phyloP scores from a whole-genome alignment of 176 grass and related monocot species.

The Puccinellia tenuiflora region DNA sequence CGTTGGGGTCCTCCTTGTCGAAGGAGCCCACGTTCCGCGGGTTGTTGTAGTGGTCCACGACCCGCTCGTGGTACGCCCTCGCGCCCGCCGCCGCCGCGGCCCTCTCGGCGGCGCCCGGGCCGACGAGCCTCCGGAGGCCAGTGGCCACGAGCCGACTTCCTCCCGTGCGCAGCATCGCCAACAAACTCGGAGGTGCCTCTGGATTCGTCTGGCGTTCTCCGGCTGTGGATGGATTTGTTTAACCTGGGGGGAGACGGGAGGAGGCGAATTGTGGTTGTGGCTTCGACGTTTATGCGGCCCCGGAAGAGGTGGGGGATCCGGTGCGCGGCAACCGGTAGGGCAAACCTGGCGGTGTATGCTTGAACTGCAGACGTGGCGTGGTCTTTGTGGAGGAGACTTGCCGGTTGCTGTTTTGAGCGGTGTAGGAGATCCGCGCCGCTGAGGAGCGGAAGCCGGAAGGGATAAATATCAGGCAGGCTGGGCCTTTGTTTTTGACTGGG shows the following conservation, averaged over 20 bases:
- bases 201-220: slow-evolving; percentile 24
- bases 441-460: not conserved
- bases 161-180: slow-evolving; percentile 50
- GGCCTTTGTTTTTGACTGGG: not conserved
- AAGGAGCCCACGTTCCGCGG: slow-evolving; percentile 92
- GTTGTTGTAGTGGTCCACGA: slow-evolving; percentile 98
- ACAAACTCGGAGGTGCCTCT: slow-evolving; percentile 14
- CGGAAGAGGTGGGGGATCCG: slow-evolving; percentile 10
- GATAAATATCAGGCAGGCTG: not conserved
- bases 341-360: not conserved
- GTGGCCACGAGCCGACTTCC: slow-evolving; percentile 36
- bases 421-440: not conserved
- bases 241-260: not conserved
- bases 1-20: slow-evolving; percentile 83
- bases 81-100: slow-evolving; percentile 10
- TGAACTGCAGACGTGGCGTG: not conserved
- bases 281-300: slow-evolving; percentile 7
- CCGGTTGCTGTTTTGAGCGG: not conserved
- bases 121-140: slow-evolving; percentile 31
- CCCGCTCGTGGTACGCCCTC: slow-evolving; percentile 90
- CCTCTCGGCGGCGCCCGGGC: not conserved
- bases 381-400: not conserved
- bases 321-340: not conserved
- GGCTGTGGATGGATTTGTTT: slow-evolving; percentile 8
- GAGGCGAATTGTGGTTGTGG: slow-evolving; percentile 17